Evolutionary conservation across 768 basidiomycete genomes (phyloP).

Genomic region (Cystofilobasidium ferigula): DNA sequence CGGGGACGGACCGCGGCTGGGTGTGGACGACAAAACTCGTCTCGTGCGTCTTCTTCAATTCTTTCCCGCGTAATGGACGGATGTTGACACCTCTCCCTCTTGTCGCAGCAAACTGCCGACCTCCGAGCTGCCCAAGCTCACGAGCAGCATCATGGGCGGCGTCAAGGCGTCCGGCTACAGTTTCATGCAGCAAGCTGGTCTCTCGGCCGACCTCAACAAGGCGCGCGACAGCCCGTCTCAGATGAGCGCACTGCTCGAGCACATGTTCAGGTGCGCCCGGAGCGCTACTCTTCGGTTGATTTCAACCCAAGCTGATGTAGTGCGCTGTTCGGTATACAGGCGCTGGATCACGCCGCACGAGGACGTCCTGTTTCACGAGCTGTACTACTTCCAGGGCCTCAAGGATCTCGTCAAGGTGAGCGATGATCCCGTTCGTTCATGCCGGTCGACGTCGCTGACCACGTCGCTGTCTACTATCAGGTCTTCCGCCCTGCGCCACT

Average conservation of each 20-base stretch:
- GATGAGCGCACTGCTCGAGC: background rate
- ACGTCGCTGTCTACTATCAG: background rate
- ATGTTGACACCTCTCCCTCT: background rate
- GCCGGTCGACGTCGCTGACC: background rate
- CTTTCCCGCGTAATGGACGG: no score
- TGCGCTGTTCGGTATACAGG: background rate
- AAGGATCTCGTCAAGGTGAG: constrained; percentile 19
- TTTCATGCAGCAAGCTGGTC: no score
- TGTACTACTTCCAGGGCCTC: constrained; percentile 19
- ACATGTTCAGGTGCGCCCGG: constrained; percentile 7
- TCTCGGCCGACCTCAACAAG: background rate
- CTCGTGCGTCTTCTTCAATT: background rate
- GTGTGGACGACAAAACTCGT: constrained; percentile 9
- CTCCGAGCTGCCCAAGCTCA: background rate
- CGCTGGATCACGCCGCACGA: background rate
- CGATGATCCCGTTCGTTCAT: background rate
- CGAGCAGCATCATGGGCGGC: background rate
- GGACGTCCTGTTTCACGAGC: constrained; percentile 16
- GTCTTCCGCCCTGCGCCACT: constrained; percentile 24
- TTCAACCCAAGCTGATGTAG: no score
- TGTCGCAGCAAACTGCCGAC: constrained; percentile 9
- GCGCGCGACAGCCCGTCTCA: background rate
- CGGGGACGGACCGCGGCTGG: constrained; percentile 1
- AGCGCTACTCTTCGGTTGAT: background rate
- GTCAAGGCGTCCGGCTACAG: background rate